These are phyloP conservation scores for Nemania sp. DNA, from an alignment of 2,329 filamentous ascomycete species.

Conservation along the genomic window DNA sequence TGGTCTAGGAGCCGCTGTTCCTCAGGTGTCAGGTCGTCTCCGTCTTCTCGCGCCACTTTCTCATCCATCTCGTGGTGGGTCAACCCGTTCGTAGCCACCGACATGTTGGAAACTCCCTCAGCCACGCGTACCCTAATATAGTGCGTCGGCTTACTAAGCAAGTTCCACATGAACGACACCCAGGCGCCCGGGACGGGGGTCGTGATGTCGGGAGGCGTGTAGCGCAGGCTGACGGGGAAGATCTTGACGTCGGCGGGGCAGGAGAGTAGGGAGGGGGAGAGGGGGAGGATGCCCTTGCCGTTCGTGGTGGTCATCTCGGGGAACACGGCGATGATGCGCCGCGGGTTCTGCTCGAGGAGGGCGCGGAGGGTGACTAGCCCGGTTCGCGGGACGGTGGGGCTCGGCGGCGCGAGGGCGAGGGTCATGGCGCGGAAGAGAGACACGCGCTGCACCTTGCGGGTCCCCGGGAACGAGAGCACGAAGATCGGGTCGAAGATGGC, in stretches of 20 bases:
- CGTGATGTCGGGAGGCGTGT: conserved; percentile 88
- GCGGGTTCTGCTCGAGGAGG: conserved; percentile 75
- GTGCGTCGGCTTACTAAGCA: conserved; percentile 86
- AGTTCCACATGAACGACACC: conserved; percentile 81
- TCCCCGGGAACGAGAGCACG: conserved; percentile 83
- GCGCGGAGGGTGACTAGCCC: conserved; percentile 69
- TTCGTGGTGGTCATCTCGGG: conserved; percentile 96
- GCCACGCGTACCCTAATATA: conserved; percentile 92
- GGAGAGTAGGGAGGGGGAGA: conserved; percentile 81
- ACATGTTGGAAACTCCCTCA: conserved; percentile 72
- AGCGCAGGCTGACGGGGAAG: conserved; percentile 91
- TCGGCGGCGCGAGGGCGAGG: conserved; percentile 72
- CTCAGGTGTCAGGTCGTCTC: conserved; percentile 57
- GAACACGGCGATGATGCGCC: conserved; percentile 85
- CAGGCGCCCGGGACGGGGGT: conserved; percentile 86
- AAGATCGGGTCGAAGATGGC: conserved; percentile 98
- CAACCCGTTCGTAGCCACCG: conserved; percentile 53
- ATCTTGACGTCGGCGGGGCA: conserved; percentile 77
- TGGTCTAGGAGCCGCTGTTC: conserved; percentile 81
- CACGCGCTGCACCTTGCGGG: conserved; percentile 78
- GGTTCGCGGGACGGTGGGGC: conserved; percentile 58
- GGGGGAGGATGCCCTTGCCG: conserved; percentile 86
- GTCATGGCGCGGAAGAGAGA: conserved; percentile 81
- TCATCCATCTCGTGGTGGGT: conserved; percentile 39
- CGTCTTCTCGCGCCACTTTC: conserved; percentile 48